Evolutionary conservation across 2,329 filamentous ascomycete species (phyloP), one percentile per base, ranked within the genome.

Genomic region (Beauveria varroae): DNA sequence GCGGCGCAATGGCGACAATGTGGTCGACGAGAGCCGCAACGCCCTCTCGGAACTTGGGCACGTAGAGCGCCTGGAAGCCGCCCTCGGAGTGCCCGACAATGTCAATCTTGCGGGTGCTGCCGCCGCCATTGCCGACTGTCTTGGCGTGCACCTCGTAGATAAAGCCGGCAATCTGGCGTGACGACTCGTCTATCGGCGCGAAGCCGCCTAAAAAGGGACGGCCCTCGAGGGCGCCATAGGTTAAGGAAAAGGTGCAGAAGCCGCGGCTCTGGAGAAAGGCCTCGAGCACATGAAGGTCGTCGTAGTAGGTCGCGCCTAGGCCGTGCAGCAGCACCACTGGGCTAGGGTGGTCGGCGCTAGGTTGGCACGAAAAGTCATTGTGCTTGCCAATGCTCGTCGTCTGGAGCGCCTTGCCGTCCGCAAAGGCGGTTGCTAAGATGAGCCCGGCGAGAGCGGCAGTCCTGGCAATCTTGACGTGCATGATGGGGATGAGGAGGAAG

Each of bases 11-110:
- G 50, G 66, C 65, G 22, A 68, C 61, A 41, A 67, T 61, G 28
- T 58, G 43, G 22, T 66, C 65, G 24, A 67, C 59, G 40, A 64
- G 44, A 8, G 44, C 28, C 1, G 63, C 34, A 14, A 67, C 50
- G 28, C 62, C 63, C 3, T 49, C 28, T n/a, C 57, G 46, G 53
- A 67, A 64, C 49, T 66, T 67, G 49, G 67, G 51, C 20, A 56
- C 62, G 63, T 67, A 68, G 14, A 68, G 57, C 14, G 63, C n/a
- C 54, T 65, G 66, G 46, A 68, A 65, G 26, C 44, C 67, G 28
- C 67, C 67, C 54, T 68, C 67, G 34, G 65, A 66, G 57, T 68
- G 67, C 22, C 67, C 67, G 43, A 67, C 63, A 5, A 68, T 40
- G 43, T 68, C 67, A 18, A 68, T 56, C 57, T 65, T 65, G 16